A percentile compares a stretch with the other conserved stretches of the same genome.
These are phyloP conservation scores for Neospora caninum DNA, from an alignment of 169 alveolate species.

Conservation along the genomic window DNA sequence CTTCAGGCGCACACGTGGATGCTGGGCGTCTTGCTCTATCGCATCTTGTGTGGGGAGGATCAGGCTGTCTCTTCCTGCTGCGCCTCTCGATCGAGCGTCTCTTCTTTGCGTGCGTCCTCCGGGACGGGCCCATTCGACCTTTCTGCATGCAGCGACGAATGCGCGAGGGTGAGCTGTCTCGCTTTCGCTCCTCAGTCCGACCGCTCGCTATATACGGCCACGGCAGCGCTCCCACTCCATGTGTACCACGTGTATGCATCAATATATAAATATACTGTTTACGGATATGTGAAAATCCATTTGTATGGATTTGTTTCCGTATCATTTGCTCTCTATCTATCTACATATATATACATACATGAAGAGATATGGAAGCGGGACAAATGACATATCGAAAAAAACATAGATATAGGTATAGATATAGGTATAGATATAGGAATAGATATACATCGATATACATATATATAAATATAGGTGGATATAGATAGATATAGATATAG, in stretches of 20 bases:
- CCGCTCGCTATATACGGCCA: too few species aligned
- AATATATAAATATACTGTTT: too few species aligned
- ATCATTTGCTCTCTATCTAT: background rate
- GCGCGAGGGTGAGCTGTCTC: background rate
- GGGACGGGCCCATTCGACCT: background rate
- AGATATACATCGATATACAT: background rate
- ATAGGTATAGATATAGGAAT: background rate
- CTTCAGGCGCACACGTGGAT: constrained; percentile 28
- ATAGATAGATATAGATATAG: background rate
- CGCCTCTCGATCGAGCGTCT: background rate
- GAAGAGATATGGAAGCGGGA: too few species aligned
- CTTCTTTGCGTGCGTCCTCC: background rate
- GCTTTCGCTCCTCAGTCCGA: background rate
- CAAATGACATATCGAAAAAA: too few species aligned
- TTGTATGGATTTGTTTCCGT: too few species aligned
- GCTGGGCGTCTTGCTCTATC: constrained; percentile 24
- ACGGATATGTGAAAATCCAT: too few species aligned
- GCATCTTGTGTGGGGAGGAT: background rate
- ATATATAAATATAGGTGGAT: background rate
- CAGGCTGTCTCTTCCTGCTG: background rate
- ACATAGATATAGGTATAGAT: background rate
- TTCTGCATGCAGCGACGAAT: background rate
- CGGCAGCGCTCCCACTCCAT: too few species aligned
- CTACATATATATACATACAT: background rate
- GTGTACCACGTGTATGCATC: too few species aligned